Percentiles rank a stretch among this genome's conserved stretches.
Evolutionary conservation across 2,329 filamentous ascomycete species (phyloP).

Genomic region (Pestalotiopsis sp.): DNA sequence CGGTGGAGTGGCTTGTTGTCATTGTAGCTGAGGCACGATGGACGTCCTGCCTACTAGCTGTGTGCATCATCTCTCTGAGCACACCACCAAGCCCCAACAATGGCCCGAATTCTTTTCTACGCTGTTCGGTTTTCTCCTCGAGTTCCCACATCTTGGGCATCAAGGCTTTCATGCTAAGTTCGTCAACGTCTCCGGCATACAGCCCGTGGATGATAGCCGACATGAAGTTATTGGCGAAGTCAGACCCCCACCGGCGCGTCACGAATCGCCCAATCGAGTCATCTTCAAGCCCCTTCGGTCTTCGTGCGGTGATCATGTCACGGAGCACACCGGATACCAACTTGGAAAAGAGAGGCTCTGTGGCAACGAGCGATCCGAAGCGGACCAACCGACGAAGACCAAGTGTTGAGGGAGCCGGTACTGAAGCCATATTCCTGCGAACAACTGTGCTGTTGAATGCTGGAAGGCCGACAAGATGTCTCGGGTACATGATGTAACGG

Average conservation of each 20-base stretch:
- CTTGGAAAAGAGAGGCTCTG: conserved; percentile 15
- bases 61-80: neutral
- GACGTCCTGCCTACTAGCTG: no score
- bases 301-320: neutral
- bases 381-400: conserved; percentile 1
- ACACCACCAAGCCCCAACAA: neutral
- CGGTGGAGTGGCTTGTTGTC: neutral
- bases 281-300: conserved; percentile 9
- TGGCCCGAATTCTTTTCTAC: neutral
- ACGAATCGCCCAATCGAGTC: conserved; percentile 17
- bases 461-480: conserved; percentile 15
- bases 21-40: neutral
- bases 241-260: conserved; percentile 8
- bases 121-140: conserved; percentile 7
- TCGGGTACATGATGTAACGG: conserved; percentile 17
- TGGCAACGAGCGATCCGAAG: conserved; percentile 5
- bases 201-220: conserved; percentile 15
- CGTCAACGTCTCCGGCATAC: conserved; percentile 14
- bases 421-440: conserved; percentile 12
- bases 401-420: conserved; percentile 14
- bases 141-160: conserved; percentile 14
- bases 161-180: conserved; percentile 13
- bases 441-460: conserved; percentile 11
- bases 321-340: conserved; percentile 7
- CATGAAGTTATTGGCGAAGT: conserved; percentile 13